Conservation (phyloP, 2,329 filamentous ascomycete species). For the Mollisiaceae sp. region DNA sequence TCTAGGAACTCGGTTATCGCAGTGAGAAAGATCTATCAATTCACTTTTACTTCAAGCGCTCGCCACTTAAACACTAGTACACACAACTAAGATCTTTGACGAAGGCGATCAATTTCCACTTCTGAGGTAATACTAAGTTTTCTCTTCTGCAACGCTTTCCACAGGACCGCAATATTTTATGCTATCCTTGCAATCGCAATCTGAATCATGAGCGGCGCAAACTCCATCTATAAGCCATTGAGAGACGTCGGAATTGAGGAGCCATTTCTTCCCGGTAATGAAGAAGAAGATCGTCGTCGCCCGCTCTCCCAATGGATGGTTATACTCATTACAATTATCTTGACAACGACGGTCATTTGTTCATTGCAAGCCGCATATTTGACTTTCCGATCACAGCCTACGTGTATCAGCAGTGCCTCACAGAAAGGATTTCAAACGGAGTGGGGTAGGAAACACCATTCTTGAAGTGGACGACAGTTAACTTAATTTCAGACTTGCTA, state of each 20-base stretch:
- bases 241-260: background rate
- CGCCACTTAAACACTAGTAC: background rate
- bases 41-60: background rate
- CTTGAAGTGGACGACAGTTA: background rate
- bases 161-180: background rate
- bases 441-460: background rate
- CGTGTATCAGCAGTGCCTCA: background rate
- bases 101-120: background rate
- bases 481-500: background rate
- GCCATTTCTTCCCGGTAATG: background rate
- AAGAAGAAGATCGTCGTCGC: no score
- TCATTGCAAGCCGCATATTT: constrained; percentile 3
- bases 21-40: background rate
- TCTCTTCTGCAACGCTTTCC: background rate
- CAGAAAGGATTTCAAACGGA: background rate
- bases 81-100: background rate
- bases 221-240: background rate
- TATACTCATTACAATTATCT: background rate
- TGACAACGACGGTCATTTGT: constrained; percentile 1
- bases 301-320: background rate
- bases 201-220: background rate
- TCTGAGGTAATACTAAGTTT: background rate
- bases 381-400: background rate
- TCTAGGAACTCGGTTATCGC: background rate
- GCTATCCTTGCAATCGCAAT: background rate